Evolutionary conservation across 257 asterid genomes (phyloP).

Genomic region (Plantago elongata): DNA sequence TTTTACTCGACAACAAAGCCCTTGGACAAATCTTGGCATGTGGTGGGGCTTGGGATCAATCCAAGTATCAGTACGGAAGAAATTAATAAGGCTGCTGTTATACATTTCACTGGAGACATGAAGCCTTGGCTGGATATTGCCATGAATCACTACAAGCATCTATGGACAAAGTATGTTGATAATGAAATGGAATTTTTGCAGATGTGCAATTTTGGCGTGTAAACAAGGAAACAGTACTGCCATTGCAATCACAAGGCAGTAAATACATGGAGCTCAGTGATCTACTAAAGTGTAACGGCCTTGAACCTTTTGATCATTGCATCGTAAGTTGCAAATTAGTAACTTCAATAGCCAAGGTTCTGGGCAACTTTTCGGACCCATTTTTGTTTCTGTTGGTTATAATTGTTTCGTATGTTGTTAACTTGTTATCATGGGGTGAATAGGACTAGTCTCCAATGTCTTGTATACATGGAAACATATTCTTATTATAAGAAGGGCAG

Average conservation of each 20-base stretch:
- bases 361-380: conserved; percentile 26
- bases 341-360: conserved; percentile 40
- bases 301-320: conserved; percentile 23
- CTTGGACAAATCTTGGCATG: conserved; percentile 93
- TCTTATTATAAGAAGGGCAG: conserved; percentile 33
- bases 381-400: conserved; percentile 27
- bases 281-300: conserved; percentile 18
- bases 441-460: conserved; percentile 10
- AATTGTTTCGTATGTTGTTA: conserved; percentile 16
- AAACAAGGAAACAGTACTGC: conserved; percentile 25
- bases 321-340: conserved; percentile 18
- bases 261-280: conserved; percentile 19
- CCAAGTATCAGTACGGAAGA: conserved; percentile 96
- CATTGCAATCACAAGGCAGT: conserved; percentile 22
- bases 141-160: conserved; percentile 83
- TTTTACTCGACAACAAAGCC: conserved; percentile 76
- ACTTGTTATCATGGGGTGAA: conserved; percentile 23
- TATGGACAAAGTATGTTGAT: conserved; percentile 93
- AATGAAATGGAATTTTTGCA: conserved; percentile 90
- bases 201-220: conserved; percentile 98
- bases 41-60: conserved; percentile 80
- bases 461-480: conserved; percentile 27
- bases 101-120: conserved; percentile 96
- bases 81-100: conserved; percentile 83
- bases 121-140: conserved; percentile 99